Evolutionary conservation across 805 yeast genomes (phyloP).

Genomic region (Saturnispora sanitii): DNA sequence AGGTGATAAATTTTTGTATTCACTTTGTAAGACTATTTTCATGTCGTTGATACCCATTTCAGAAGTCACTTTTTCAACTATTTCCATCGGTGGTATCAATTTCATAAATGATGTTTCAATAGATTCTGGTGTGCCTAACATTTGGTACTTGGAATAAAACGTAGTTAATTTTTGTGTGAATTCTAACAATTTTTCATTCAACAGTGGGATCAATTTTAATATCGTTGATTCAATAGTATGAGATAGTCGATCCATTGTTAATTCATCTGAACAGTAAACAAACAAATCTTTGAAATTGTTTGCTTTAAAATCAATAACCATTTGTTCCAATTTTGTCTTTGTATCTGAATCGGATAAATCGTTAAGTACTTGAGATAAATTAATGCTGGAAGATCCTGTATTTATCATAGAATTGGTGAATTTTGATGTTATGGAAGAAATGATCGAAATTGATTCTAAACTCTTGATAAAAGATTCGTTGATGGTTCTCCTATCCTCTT

Average conservation of each 20-base stretch:
- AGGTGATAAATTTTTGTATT: constrained; percentile 22
- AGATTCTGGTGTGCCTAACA: constrained; percentile 10
- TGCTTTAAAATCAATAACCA: constrained; percentile 17
- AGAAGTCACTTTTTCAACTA: neutral
- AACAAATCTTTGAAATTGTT: constrained; percentile 14
- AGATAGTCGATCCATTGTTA: constrained; percentile 18
- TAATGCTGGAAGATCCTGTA: neutral
- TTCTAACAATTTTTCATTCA: constrained; percentile 17
- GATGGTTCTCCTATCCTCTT: constrained; percentile 11
- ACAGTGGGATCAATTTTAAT: constrained; percentile 19
- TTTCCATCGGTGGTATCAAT: constrained; percentile 20
- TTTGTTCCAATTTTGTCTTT: constrained; percentile 13
- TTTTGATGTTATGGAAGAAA: constrained; percentile 13
- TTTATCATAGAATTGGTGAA: constrained; percentile 2
- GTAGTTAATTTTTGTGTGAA: constrained; percentile 16
- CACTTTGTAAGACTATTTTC: constrained; percentile 20
- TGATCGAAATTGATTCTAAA: constrained; percentile 20
- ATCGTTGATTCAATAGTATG: constrained; percentile 19
- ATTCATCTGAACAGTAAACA: constrained; percentile 16
- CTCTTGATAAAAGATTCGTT: constrained; percentile 19
- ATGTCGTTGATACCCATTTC: constrained; percentile 13
- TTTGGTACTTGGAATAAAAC: constrained; percentile 15
- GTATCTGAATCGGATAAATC: constrained; percentile 13
- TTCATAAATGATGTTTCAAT: constrained; percentile 11
- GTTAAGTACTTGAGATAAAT: constrained; percentile 10